Conservation (phyloP, 139 green algal species). For the Micractinium sp. region DNA sequence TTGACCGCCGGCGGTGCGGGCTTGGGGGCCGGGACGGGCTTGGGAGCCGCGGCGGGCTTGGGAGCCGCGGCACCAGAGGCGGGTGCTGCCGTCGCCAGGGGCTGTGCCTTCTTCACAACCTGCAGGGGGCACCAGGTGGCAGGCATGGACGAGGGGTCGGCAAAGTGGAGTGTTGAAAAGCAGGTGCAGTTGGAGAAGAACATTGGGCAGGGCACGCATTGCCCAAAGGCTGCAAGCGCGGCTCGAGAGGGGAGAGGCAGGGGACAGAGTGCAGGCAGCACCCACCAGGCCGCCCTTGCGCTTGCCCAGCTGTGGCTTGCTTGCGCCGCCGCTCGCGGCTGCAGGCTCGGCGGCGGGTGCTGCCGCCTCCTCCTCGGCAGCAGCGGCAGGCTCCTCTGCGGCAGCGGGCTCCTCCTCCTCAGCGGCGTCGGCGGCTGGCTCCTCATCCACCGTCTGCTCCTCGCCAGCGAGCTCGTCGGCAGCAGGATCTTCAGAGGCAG, state of each 20-base stretch:
- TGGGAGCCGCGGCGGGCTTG: too few species aligned
- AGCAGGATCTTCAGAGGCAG: background rate
- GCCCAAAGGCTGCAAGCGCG: background rate
- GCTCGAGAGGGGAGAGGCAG: background rate
- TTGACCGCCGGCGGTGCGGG: background rate
- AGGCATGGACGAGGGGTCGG: background rate
- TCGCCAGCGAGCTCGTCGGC: background rate
- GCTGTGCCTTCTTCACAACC: background rate
- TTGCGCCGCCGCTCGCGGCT: background rate
- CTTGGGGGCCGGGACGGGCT: too few species aligned
- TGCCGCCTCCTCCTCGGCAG: background rate
- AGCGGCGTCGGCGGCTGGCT: background rate
- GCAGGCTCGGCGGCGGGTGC: background rate
- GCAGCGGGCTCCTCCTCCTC: background rate
- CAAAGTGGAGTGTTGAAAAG: too few species aligned
- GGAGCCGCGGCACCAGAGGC: background rate
- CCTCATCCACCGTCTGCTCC: background rate
- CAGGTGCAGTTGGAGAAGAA: too few species aligned
- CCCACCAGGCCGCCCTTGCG: slow-evolving; percentile 8
- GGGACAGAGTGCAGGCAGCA: background rate
- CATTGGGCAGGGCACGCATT: too few species aligned
- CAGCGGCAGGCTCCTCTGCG: background rate
- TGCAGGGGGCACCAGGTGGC: background rate
- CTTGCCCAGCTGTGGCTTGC: background rate
- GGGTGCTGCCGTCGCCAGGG: background rate